Evolutionary conservation across 2,329 filamentous ascomycete species (phyloP), one percentile per base, ranked within the genome.

Genomic region (Onygenales sp.): DNA sequence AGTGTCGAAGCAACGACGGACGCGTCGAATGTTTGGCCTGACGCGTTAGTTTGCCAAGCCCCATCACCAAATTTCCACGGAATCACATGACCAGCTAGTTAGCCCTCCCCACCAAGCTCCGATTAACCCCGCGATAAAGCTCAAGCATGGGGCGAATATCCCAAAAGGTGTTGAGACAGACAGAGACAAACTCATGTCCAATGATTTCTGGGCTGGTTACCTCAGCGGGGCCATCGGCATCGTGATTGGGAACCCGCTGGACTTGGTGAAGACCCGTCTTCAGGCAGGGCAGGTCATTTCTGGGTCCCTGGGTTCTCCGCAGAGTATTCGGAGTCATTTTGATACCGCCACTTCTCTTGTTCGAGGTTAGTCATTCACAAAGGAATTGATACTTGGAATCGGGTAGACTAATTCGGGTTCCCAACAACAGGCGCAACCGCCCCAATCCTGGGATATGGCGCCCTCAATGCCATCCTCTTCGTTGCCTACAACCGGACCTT

Each of bases 201-300:
- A 88, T 61, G 91, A 95, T 67, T 96, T 96, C 70, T 95, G 88
- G 87, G 88, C 91, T 54, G 90, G 91, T 63, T 96, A 95, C 70
- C 73, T 93, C 56, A 92, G 87, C 65, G 92, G 92, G 51, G 89
- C 87, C 54, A 77, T 85, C 48, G 88, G 89, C 45, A 96, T 96
- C 62, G 74, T 95, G 47, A 86, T 95, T 56, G 90, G 92, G 57
- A 95, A 95, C 63, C 89, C 90, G 2, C 76, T 96, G 4, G 86
- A 91, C 66, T 71, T 90, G 17, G 69, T 90, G 62, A 91, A 92
- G 70, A 88, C 90, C 51, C 86, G 85, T 42, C 74, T 94, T 2
- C 92, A 97, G 76, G 85, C 87, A 37, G 77, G 78, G 21, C 59
- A 64, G 33, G 56, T 61, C 43, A 57, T 60, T 53, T 56, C 62